Percentiles rank a stretch among this genome's conserved stretches.
Evolutionary conservation across 495 filamentous ascomycete species (phyloP).

Genomic region (Tuber magnatum): DNA sequence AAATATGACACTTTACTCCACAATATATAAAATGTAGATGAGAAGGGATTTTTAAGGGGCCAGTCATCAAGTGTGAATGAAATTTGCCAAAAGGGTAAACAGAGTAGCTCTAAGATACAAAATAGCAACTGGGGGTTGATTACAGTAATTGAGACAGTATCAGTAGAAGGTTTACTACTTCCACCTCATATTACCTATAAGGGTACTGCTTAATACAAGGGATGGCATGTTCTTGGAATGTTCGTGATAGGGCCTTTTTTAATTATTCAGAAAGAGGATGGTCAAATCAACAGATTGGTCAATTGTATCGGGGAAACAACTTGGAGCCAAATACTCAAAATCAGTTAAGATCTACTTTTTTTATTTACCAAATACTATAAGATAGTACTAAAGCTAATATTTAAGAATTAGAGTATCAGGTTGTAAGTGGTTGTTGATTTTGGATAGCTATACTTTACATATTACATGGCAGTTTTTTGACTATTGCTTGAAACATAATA

Average conservation of each 20-base stretch:
- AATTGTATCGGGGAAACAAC: conserved; percentile 14
- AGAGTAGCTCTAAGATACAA: not conserved
- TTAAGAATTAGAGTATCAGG: too few species aligned
- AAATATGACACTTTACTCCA: not conserved
- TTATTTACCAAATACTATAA: conserved; percentile 7
- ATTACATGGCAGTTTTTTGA: conserved; percentile 29
- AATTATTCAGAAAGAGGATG: conserved; percentile 20
- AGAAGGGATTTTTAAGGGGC: not conserved
- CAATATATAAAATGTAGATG: not conserved
- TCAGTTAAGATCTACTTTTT: conserved; percentile 25
- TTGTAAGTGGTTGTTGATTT: conserved; percentile 28
- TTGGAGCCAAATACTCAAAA: not conserved
- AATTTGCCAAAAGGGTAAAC: not conserved
- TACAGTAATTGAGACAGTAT: conserved; percentile 11
- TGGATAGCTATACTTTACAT: conserved; percentile 39
- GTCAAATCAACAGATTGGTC: conserved; percentile 31
- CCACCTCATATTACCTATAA: conserved; percentile 11
- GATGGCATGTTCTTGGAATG: conserved; percentile 10
- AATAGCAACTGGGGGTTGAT: not conserved
- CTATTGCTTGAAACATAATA: conserved; percentile 31
- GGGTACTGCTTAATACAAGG: conserved; percentile 2
- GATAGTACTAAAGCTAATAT: conserved; percentile 13
- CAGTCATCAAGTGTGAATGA: not conserved
- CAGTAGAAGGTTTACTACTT: not conserved
- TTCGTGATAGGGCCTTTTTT: conserved; percentile 7